Base-by-base conservation (phyloP, 1,284 basidiomycete species). In the Stygiomarasmius scandens region DNA sequence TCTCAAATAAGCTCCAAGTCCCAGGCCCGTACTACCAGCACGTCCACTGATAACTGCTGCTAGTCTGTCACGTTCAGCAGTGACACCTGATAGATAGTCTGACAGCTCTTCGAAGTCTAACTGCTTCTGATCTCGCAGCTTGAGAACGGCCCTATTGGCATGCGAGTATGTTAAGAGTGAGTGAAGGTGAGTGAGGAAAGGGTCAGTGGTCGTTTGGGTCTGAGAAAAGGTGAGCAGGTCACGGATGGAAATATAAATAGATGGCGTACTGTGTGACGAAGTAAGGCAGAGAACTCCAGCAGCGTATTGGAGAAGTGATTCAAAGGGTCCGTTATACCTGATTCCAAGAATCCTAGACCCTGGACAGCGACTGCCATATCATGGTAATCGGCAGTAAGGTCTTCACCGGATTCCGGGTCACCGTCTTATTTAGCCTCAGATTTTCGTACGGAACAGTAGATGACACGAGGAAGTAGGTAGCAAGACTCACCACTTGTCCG, bases 51-150 rank as follows among this genome's bases (percentile, higher is more conserved):
- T 90, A 49, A 95, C 79, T 1, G 93, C 93, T 14, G 93, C 88
- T 9, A 99, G 79, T 41, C 96, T 81, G 71, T 99, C 97, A 11
- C 96, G 89, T 74, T 99, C 96, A 8, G 86, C 81, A 0, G 93
- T 95, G 27, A 98, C 87, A 6, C 90, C 91, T 1, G 93, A 93
- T 5, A 99, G 81, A 72, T 99, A 99, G 56, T 95, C 93, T 4
- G 95, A 96, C 4, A 98, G 84, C 69, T 98, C 96, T 74, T 99
- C 96, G 65, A 98, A 98, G 71, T 99, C 96, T 54, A 98, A 86
- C 72, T 99, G 97, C 73, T 98, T 99, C 74, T 98, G 95, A 72
- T 99, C 97, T 48, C 97, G 88, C 34, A 98, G 82, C 72, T 94
- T 96, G 60, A 99, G 83, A 4, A 98, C 93, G 8, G 89, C 87